These are phyloP conservation scores for Pterulicium gracile DNA, from an alignment of 1,284 basidiomycete species.

Conservation along the genomic window DNA sequence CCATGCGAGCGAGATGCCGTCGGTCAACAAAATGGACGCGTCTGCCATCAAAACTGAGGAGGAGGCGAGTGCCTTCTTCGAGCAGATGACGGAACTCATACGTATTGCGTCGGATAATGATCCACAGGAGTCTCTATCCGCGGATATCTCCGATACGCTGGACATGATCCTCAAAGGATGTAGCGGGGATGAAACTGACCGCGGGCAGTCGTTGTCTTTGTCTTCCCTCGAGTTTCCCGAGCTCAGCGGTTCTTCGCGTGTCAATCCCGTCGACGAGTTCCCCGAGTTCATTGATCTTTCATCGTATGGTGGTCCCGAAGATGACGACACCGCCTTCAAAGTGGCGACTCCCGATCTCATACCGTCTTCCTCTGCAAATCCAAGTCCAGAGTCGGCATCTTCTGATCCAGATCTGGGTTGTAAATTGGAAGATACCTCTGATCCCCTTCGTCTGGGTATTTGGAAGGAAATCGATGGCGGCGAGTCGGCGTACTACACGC, in stretches of 20 bases:
- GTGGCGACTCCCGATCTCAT: slow-evolving; percentile 61
- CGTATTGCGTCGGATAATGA: slow-evolving; percentile 36
- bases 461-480: slow-evolving; percentile 68
- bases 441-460: slow-evolving; percentile 45
- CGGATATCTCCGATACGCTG: slow-evolving; percentile 48
- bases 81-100: slow-evolving; percentile 51
- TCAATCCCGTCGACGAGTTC: slow-evolving; percentile 34
- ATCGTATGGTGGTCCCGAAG: slow-evolving; percentile 40
- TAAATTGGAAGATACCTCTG: slow-evolving; percentile 39
- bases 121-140: slow-evolving; percentile 30
- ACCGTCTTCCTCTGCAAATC: slow-evolving; percentile 58
- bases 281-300: slow-evolving; percentile 61
- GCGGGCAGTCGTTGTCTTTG: slow-evolving; percentile 24
- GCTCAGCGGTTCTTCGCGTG: slow-evolving; percentile 19
- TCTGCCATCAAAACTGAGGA: slow-evolving; percentile 56
- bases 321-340: slow-evolving; percentile 52
- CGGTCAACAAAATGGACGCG: slow-evolving; percentile 42
- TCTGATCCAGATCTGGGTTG: slow-evolving; percentile 22
- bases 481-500: slow-evolving; percentile 60
- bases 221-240: slow-evolving; percentile 25
- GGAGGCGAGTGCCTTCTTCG: slow-evolving; percentile 49
- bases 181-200: slow-evolving; percentile 24
- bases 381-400: slow-evolving; percentile 53
- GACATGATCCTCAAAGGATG: slow-evolving; percentile 51
- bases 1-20: slow-evolving; percentile 37